These are phyloP conservation scores for Phytophthora macrochlamydospora DNA, from an alignment of 352 stramenopile genomes.

Conservation along the genomic window DNA sequence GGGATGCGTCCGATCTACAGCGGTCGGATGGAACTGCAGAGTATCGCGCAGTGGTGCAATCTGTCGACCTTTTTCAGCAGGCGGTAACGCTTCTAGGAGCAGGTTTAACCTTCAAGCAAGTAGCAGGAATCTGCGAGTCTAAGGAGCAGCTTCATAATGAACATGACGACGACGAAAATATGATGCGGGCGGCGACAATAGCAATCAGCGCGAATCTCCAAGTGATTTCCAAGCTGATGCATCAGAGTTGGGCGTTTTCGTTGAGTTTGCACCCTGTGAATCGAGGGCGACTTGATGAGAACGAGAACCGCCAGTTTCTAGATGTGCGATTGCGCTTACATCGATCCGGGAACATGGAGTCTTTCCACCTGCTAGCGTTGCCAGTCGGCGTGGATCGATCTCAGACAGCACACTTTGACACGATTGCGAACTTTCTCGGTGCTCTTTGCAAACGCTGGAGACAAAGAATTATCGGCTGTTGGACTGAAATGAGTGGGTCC, in stretches of 20 bases:
- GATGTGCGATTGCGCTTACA: constrained; percentile 18
- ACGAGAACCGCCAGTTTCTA: constrained; percentile 10
- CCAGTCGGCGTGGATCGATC: constrained; percentile 6
- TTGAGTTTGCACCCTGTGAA: constrained; percentile 18
- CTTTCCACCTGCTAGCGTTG: constrained; percentile 22
- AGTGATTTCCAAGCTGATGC: constrained; percentile 12
- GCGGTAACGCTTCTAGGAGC: constrained; percentile 21
- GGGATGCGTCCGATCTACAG: constrained; percentile 15
- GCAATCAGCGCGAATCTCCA: constrained; percentile 26
- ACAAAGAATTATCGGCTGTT: constrained; percentile 25
- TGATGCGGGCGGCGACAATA: constrained; percentile 10
- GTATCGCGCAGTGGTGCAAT: constrained; percentile 17
- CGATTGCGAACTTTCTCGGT: constrained; percentile 14
- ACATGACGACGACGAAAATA: not conserved
- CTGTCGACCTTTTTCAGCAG: constrained; percentile 11
- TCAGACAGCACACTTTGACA: constrained; percentile 19
- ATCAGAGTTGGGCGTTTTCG: constrained; percentile 25
- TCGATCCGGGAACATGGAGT: constrained; percentile 11
- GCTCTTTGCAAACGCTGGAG: constrained; percentile 24
- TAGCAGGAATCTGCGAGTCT: constrained; percentile 15
- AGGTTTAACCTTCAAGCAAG: constrained; percentile 29
- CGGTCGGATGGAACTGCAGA: constrained; percentile 26
- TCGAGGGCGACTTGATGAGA: constrained; percentile 9
- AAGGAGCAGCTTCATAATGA: not conserved
- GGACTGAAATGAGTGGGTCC: constrained; percentile 4